A percentile compares a stretch with the other conserved stretches of the same genome.
Evolutionary conservation across 805 yeast species (phyloP).

Genomic region (Scheffersomyces stipitis): DNA sequence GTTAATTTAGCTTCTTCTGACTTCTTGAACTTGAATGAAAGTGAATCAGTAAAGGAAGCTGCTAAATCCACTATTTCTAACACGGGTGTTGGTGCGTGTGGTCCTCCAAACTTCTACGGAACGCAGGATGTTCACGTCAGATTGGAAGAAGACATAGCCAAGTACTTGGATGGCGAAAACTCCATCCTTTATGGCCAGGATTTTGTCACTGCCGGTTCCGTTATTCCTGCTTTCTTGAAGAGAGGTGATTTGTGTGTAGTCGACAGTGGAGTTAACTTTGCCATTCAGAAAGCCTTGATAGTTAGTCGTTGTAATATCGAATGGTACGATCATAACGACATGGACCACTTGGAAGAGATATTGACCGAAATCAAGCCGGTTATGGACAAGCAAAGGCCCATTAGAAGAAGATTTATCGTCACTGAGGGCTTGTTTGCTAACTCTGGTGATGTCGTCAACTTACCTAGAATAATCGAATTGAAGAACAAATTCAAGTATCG

Average conservation of each 20-base stretch:
- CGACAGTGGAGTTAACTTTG: conserved; percentile 72
- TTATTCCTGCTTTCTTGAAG: conserved; percentile 89
- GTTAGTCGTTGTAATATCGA: conserved; percentile 84
- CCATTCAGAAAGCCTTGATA: conserved; percentile 84
- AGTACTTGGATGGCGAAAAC: conserved; percentile 72
- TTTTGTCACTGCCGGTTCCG: conserved; percentile 80
- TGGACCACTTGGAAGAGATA: conserved; percentile 73
- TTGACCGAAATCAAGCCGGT: conserved; percentile 61
- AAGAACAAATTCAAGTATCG: conserved; percentile 83
- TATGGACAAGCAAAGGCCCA: conserved; percentile 63
- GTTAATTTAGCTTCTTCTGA: conserved; percentile 73
- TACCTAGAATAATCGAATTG: conserved; percentile 66
- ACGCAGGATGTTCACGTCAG: conserved; percentile 87
- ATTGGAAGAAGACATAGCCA: conserved; percentile 72
- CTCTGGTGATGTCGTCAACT: conserved; percentile 75
- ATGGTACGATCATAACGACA: conserved; percentile 85
- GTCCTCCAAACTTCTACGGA: conserved; percentile 97
- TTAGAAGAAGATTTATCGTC: conserved; percentile 86
- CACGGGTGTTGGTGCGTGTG: conserved; percentile 97
- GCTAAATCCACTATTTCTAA: conserved; percentile 60
- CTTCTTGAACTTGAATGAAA: conserved; percentile 60
- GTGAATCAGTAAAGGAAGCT: conserved; percentile 45
- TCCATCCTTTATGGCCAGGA: conserved; percentile 93
- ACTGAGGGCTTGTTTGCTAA: conserved; percentile 88
- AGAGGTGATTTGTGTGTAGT: conserved; percentile 93